Evolutionary conservation across 75 land plant genomes (phyloP), one percentile per base, ranked within the genome.

Genomic region (Cupressus sempervirens): DNA sequence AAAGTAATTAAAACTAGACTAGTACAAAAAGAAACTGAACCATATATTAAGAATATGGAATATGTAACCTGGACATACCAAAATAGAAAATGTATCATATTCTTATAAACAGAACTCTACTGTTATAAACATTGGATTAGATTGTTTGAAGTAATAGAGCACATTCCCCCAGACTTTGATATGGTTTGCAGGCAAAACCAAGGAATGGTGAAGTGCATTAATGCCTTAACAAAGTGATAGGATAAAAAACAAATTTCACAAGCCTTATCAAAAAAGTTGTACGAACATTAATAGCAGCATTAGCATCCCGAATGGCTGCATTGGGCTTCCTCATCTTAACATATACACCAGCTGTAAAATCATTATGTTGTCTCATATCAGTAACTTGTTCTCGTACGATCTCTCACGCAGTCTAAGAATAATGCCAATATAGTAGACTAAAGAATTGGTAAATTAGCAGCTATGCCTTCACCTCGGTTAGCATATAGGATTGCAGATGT

Each of bases 301-400:
- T 90, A 54, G 99, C 99, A 95, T 98, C 99, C 16, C 97, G 92
- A 73, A 96, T 96, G 38, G 99, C 98, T 88, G 99, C 98, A 92
- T 96, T 98, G 35, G 99, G 99, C 83, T 98, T 98, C 87, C 93
- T 96, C 97, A 98, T 94, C 85, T 98, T 98, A 83, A 98, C 89
- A 86, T 89, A 98, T 0, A 96, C 96, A 85, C 92, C 90, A 87
- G 99, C 99, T 97, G 90, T 41, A 83, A 35, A 18, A 86, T 32
- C 18, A 82, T 46, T 58, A 45, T 53, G 11, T 9, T 30, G 32
- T 38, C 52, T 52, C 18, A 38, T 7, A 52, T 80, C 67, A 53
- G 52, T 38, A 35, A 88, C 48, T 30, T 23, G 7, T 13, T 56
- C 30, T 20, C 34, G 79, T 10, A 53, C 40, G 18, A 80, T 62